A percentile compares a stretch with the other conserved stretches of the same genome.
phyloP scores from a whole-genome alignment of 306 rosid genomes.

The Mimosa pudica region DNA sequence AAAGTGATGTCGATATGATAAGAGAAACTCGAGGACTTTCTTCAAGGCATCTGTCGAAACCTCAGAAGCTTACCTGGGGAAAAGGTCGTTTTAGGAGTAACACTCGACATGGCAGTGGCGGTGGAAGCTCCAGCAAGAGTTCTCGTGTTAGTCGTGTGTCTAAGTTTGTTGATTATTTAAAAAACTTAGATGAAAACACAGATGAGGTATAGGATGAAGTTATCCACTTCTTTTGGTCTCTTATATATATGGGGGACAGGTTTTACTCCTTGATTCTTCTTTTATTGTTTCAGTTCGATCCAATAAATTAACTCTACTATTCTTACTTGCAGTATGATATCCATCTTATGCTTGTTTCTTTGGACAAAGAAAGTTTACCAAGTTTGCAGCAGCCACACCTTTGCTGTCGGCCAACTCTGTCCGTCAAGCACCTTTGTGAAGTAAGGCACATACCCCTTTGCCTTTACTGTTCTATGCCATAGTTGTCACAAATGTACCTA shows the following conservation, averaged over 20 bases:
- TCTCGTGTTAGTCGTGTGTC: slow-evolving; percentile 69
- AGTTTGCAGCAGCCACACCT: slow-evolving; percentile 79
- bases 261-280: slow-evolving; percentile 33
- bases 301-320: slow-evolving; percentile 22
- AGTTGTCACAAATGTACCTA: background rate
- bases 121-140: slow-evolving; percentile 67
- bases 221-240: background rate
- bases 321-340: slow-evolving; percentile 66
- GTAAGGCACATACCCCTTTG: slow-evolving; percentile 53
- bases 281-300: slow-evolving; percentile 29
- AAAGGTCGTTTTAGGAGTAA: slow-evolving; percentile 87
- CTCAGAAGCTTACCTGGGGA: slow-evolving; percentile 90
- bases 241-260: background rate
- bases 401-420: slow-evolving; percentile 77
- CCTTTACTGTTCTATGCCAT: slow-evolving; percentile 13
- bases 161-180: slow-evolving; percentile 76
- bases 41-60: slow-evolving; percentile 66
- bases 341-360: slow-evolving; percentile 75
- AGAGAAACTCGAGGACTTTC: slow-evolving; percentile 61
- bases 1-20: slow-evolving; percentile 66
- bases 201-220: slow-evolving; percentile 60
- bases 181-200: slow-evolving; percentile 62
- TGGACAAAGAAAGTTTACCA: slow-evolving; percentile 63
- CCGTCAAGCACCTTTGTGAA: slow-evolving; percentile 70
- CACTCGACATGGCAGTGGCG: slow-evolving; percentile 75